These are phyloP conservation scores for Paraleonurus japonicus DNA, from an alignment of 257 asterid genomes.

Conservation along the genomic window DNA sequence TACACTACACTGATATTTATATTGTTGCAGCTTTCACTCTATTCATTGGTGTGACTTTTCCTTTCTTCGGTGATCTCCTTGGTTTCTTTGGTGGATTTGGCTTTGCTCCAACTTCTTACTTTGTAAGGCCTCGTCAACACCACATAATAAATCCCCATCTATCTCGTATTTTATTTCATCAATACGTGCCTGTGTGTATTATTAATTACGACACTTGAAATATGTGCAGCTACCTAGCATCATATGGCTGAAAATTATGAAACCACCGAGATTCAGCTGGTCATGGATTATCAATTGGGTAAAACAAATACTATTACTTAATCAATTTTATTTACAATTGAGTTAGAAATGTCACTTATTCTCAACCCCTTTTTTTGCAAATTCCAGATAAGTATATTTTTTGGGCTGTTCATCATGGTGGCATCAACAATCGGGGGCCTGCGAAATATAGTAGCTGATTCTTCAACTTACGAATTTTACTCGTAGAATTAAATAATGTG, in stretches of 20 bases:
- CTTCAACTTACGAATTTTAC: slow-evolving; percentile 74
- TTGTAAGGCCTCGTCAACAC: slow-evolving; percentile 46
- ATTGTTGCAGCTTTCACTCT: slow-evolving; percentile 72
- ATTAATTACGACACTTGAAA: not conserved
- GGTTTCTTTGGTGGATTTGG: slow-evolving; percentile 98
- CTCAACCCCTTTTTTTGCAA: not conserved
- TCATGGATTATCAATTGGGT: slow-evolving; percentile 93
- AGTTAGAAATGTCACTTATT: not conserved
- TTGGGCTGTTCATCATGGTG: slow-evolving; percentile 62
- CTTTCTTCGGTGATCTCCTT: slow-evolving; percentile 93
- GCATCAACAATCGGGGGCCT: slow-evolving; percentile 87
- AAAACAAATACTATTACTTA: slow-evolving; percentile 11
- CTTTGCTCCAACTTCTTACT: slow-evolving; percentile 88
- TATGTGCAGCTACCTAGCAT: slow-evolving; percentile 75
- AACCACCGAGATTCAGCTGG: slow-evolving; percentile 64
- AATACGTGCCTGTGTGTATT: not conserved
- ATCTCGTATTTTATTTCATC: not conserved
- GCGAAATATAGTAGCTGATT: slow-evolving; percentile 66
- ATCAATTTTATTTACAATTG: not conserved
- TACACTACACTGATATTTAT: not conserved
- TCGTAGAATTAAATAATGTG: slow-evolving; percentile 28
- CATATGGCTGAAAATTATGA: slow-evolving; percentile 76
- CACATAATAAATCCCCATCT: no score
- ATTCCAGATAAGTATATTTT: slow-evolving; percentile 56
- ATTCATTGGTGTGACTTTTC: slow-evolving; percentile 77